Base-by-base conservation (phyloP, 106 monocot species). In the Hemerocallis citrina region DNA sequence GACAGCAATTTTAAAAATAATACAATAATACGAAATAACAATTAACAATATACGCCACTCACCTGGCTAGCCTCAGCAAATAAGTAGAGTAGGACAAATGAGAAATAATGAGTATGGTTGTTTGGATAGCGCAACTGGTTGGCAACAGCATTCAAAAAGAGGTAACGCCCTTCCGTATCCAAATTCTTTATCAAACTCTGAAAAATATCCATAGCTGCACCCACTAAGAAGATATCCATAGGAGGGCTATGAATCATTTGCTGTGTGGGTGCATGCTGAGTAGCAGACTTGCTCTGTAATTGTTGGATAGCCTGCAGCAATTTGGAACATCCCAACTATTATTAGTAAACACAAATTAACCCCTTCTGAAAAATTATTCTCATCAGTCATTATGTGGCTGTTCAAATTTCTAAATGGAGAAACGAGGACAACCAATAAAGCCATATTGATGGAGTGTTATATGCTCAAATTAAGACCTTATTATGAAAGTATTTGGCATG, bases 121-220 rank as follows among this genome's bases (percentile, higher is more conserved):
- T 96, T 96, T 52, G 95, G 95, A 54, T 90, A 96, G 52, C 95
- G 86, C 40, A 96, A 57, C 45, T 96, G 95, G 55, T 96, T 96
- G 19, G 90, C 89, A 54, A 84, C 75, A 22, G 95, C 95, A 87
- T 96, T 96, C 2, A 96, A 74, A 24, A 96, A 81, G 42, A 81
- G 78, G 42, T 96, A 96, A 35, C 95, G 96, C 4, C 96, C 96
- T 61, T 96, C 96, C 7, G 91, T 70, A 61, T 91, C 90, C 60
- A 87, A 62, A 48, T 79, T 91, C 21, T 67, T 76, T 20, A 84
- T 71, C 24, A 96, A 67, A 63, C 64, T 81, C 70, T 79, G 79
- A 51, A 79, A 96, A 21, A 91, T 74, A 55, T 96, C 96, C 77
- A 88, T 87, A 35, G 96, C 86, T 10, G 84, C 79, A 43, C 74